Evolutionary conservation across 75 land plant genomes (phyloP).

Genomic region (Pinus tabuliformis): DNA sequence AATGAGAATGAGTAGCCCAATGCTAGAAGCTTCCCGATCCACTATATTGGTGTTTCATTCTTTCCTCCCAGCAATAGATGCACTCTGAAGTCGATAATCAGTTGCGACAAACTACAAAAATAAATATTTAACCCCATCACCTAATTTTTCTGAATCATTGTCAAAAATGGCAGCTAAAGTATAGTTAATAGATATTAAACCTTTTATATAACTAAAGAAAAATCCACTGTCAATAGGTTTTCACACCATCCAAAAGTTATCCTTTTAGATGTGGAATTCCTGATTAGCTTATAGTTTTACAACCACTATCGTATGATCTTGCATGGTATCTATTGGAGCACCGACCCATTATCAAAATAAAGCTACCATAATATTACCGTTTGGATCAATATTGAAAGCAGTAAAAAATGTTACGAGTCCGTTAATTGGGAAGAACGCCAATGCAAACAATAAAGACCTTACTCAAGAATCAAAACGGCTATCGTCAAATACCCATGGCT

Average conservation of each 20-base stretch:
- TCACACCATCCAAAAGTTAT: background rate
- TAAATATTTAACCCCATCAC: no score
- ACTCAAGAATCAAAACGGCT: constrained; percentile 4
- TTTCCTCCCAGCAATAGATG: no score
- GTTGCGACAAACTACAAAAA: no score
- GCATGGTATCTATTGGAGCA: background rate
- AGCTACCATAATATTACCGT: background rate
- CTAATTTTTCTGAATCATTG: no score
- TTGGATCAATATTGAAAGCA: background rate
- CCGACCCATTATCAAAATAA: background rate
- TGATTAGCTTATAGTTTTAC: background rate
- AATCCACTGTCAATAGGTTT: background rate
- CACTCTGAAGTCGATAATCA: no score
- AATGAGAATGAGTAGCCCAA: no score
- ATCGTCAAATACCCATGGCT: constrained; percentile 95
- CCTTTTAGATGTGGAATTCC: background rate
- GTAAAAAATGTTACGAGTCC: background rate
- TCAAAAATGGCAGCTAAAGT: no score
- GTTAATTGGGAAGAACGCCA: background rate
- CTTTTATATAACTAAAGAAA: background rate
- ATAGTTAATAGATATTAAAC: background rate
- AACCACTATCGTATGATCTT: background rate
- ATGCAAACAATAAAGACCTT: background rate
- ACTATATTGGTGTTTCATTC: no score
- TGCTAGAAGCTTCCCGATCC: no score